Evolutionary conservation across 129 eudicot genomes (phyloP), one percentile per base, ranked within the genome.

Genomic region (Heracleum sosnowskyi): DNA sequence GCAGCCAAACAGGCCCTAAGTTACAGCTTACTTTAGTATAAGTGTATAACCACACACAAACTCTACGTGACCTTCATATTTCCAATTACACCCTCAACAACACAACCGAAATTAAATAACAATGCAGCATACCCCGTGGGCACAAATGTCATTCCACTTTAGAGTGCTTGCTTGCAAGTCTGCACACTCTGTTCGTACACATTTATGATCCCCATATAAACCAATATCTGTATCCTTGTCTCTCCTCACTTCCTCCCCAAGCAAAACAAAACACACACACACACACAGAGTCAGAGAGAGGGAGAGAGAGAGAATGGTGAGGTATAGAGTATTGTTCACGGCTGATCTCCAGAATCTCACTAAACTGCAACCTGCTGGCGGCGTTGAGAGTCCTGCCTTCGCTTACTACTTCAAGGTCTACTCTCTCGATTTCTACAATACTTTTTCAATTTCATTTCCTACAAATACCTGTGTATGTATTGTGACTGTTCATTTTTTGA

Each of bases 301-400:
- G 22, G 45, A 37, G 18, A 70, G 75, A 18, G 46, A 37, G 31
- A 69, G 41, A 73, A 90, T 90, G 96, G 96, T 90, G 90, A 79
- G 86, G 77, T 84, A 42, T 77, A 26, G 53, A 86, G 42, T 90
- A 80, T 78, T 29, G 84, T 87, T 90, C 85, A 77, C 74, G 0
- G 92, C 96, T 6, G 90, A 88, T 18, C 83, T 88, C 76, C 87
- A 84, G 75, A 88, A 88, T 60, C 78, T 90, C 34, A 83, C 88
- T 33, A 26, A 76, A 7, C 83, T 90, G 70, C 92, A 86, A 79
- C 92, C 92, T 49, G 82, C 84, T 41, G 96, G 84, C 39, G 96
- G 96, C 46, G 88, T 89, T 60, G 87, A 86, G 15, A 89, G 86
- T 83, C 90, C 89, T 28, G 76, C 66, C 79, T 88, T 88, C 85